Percentiles rank a stretch among this genome's conserved stretches.
Conservation (phyloP, 140 eudicot species). For the Bidens hawaiensis region DNA sequence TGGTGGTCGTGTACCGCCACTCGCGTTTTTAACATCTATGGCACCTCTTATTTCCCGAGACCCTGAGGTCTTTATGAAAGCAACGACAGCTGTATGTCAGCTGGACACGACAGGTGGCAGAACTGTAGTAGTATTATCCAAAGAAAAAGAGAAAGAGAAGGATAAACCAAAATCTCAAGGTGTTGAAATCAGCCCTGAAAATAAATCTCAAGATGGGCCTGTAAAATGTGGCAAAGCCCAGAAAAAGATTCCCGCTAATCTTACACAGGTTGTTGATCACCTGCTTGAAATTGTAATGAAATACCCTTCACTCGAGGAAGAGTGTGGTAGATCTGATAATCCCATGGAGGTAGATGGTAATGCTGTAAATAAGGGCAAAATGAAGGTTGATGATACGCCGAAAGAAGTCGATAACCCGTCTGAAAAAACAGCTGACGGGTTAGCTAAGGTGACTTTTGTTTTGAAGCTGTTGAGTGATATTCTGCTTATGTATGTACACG, state of each 20-base stretch:
- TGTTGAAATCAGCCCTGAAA: slow-evolving; percentile 67
- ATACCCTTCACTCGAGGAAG: slow-evolving; percentile 52
- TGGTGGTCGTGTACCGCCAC: slow-evolving; percentile 77
- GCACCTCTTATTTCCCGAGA: slow-evolving; percentile 92
- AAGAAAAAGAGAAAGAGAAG: slow-evolving; percentile 78
- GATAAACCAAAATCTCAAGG: slow-evolving; percentile 62
- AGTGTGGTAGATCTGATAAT: slow-evolving; percentile 32
- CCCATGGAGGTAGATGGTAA: slow-evolving; percentile 91
- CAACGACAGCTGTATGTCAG: slow-evolving; percentile 78
- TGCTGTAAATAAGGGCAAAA: slow-evolving; percentile 73
- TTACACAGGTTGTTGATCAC: slow-evolving; percentile 87
- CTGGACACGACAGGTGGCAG: slow-evolving; percentile 92
- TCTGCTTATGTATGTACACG: slow-evolving; percentile 94
- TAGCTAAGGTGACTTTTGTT: slow-evolving; percentile 82
- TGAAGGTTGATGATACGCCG: slow-evolving; percentile 69
- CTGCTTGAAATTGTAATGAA: slow-evolving; percentile 78
- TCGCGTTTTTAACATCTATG: slow-evolving; percentile 84
- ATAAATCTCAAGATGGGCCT: slow-evolving; percentile 61
- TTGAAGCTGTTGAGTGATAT: slow-evolving; percentile 89
- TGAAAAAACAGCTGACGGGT: slow-evolving; percentile 77
- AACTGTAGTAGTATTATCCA: slow-evolving; percentile 52
- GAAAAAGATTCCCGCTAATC: slow-evolving; percentile 86
- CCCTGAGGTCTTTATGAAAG: slow-evolving; percentile 85
- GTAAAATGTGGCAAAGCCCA: slow-evolving; percentile 65
- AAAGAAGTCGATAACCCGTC: slow-evolving; percentile 47